Base-by-base conservation (phyloP, 2,329 filamentous ascomycete genomes). In the Pseudogymnoascus sp. region DNA sequence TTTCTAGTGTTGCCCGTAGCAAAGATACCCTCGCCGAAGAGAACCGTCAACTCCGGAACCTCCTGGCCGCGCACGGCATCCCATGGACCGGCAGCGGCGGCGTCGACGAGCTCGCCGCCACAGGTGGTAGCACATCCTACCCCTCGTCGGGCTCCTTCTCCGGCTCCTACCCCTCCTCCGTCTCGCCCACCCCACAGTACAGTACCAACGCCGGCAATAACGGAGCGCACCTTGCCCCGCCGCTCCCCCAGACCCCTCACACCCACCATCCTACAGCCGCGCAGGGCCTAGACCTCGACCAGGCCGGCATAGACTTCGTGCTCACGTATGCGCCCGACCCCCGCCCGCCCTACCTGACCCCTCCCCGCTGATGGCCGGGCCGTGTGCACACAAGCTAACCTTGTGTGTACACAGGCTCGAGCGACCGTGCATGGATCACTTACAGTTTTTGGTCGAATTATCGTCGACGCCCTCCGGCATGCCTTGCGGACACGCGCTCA, bases 391-490 rank as follows among this genome's bases (percentile, higher is more conserved):
- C 75, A 84, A 77, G 81, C 79, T 72, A 74, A 74, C 73, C 73
- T 74, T 70, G 68, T 73, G 71, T 69, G 67, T 67, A 64, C 68
- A 70, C 83, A 82, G 89, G 90, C 89, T 96, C 75, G 93, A 97
- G 80, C 89, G 89, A 74, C 91, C 93, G 61, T 97, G 95, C 81
- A 96, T 96, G 84, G 87, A 92, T 70, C 92, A 96, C 76, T 83
- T 93, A 77, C 90, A 91, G 69, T 90, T 88, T 77, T 81, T 96
- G 66, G 79, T 93, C 69, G 56, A 60, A 10, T 21, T 53, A 53
- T 77, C 79, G 62, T 77, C 73, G 69, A 80, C 85, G 63, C 79
- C 83, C 62, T 88, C 89, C 67, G 83, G 83, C 68, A 85, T 89
- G 64, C 81, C 90, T 44, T 93, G 90, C 67, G 95, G 93, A 42